These are phyloP conservation scores for Botryotinia calthae DNA, from an alignment of 2,329 filamentous ascomycete species.

Conservation along the genomic window DNA sequence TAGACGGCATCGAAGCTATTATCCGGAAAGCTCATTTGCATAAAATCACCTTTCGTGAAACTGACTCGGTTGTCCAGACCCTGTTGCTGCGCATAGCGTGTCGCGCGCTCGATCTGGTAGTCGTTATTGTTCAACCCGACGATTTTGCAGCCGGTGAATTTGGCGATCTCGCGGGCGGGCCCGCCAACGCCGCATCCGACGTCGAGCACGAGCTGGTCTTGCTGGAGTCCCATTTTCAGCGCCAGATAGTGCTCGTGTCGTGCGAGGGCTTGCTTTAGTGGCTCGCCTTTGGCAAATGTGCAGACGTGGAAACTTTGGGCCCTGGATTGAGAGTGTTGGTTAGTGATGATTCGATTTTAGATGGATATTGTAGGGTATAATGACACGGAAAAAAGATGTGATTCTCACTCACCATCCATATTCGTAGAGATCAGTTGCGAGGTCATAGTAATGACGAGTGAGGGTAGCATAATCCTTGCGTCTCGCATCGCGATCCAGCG, in stretches of 20 bases:
- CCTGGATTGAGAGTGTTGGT: background rate
- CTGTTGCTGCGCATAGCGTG: background rate
- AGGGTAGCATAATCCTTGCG: background rate
- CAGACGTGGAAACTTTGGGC: background rate
- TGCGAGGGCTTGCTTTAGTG: background rate
- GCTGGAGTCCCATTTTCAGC: background rate
- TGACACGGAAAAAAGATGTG: background rate
- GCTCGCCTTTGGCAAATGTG: background rate
- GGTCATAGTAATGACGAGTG: background rate
- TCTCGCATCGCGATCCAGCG: background rate
- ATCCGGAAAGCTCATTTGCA: background rate
- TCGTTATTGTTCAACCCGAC: background rate
- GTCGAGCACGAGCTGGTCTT: background rate
- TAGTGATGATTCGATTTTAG: background rate
- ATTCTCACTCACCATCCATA: background rate
- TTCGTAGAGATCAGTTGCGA: background rate
- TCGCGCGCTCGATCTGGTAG: background rate
- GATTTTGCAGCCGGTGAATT: background rate
- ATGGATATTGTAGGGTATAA: fast-evolving
- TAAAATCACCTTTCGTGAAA: background rate
- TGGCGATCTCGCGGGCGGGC: background rate
- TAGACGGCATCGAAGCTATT: background rate
- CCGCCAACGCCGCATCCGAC: background rate
- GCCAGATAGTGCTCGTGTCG: background rate
- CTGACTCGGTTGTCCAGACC: background rate